Evolutionary conservation across 257 asterid genomes (phyloP), one percentile per base, ranked within the genome.

Genomic region (Nyctanthes arbortristis): DNA sequence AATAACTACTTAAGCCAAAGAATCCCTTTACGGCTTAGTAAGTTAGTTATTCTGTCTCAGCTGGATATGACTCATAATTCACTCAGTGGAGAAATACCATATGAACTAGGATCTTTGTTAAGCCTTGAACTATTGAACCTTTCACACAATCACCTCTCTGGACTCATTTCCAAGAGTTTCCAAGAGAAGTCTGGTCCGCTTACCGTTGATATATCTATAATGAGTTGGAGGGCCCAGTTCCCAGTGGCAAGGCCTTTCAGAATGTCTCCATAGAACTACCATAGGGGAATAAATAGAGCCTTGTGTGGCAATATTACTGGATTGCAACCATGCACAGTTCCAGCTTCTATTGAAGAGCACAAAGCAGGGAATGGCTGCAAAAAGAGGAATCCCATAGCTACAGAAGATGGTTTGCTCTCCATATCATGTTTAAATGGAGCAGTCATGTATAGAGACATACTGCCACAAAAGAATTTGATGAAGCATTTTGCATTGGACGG

Each of bases 151-250:
- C 30, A 16, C 25, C 31, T 69, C 6, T 58, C 25, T 40, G 74
- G 67, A 13, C 18, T 2, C 4, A 69, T 69, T 49, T 60, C 59
- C 18, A 1, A 4, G 5, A 39, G 22, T 28, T 59, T 69, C 40
- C 61, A 40, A 25, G 35, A 18, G 2, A 35, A 35, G 67, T 16
- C 0, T 2, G 61, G 61, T n/a, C 61, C 22, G 28, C 2, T 4
- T 4, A 7, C 34, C 16, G 22, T 69, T 7, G 20, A 39, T 6
- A n/a, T 70, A 47, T 70, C 74, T 32, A 61, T 32, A 70, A 70
- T 70, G 30, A 69, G 60, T 59, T 69, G 67, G 67, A 69, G 11
- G 61, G 65, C 18, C 70, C 65, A 14, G 28, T 71, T 9, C 70
- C 45, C 5, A 27, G n/a, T 1, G 37, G 5, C 14, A 33, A 25